Base-by-base conservation (phyloP, 306 rosid species). In the Phaseolus lunatus region DNA sequence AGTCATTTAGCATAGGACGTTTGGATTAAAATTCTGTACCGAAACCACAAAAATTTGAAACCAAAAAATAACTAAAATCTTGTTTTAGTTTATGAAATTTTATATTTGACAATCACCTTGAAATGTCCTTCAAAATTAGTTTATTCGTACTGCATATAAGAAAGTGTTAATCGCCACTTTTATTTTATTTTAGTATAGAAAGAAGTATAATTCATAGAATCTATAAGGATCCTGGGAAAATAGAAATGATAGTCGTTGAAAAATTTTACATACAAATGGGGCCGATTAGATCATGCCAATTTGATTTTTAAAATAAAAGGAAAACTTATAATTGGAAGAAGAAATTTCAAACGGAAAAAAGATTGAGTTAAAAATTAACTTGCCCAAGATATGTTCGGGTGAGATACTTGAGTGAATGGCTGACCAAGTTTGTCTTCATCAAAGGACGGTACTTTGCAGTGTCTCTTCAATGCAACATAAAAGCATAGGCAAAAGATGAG, bases 371-470 rank as follows among this genome's bases (percentile, higher is more conserved):
- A 45, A 58, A 73, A 84, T 74, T 66, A 73, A 84, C 92, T 89
- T 91, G 75, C 98, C 98, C 98, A 18, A 93, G 81, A 88, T 89
- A 91, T 84, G 89, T 88, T 74, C 75, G 73, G 65, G 93, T 88
- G 68, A 93, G 98, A 88, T 93, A 91, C 89, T 91, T 93, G 44
- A 93, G 96, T 0, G 97, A 85, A 79, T 89, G 95, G 84, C 98
- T 88, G 82, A 69, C 92, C 20, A 88, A 69, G 79, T 93, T 93
- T 83, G 98, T 93, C 81, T 89, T 93, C 95, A 87, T 84, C 87
- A 93, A 80, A 31, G 97, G 98, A 54, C 14, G 80, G 73, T 93
- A 91, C 69, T 81, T 85, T 80, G 98, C 93, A 15, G 98, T 91
- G 84, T 93, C 98, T 88, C 97, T 91, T 88, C 75, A 84, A 12